These are phyloP conservation scores for Jimgerdemannia lactiflua DNA, from an alignment of 192 early-diverging fungal genomes.

Conservation along the genomic window DNA sequence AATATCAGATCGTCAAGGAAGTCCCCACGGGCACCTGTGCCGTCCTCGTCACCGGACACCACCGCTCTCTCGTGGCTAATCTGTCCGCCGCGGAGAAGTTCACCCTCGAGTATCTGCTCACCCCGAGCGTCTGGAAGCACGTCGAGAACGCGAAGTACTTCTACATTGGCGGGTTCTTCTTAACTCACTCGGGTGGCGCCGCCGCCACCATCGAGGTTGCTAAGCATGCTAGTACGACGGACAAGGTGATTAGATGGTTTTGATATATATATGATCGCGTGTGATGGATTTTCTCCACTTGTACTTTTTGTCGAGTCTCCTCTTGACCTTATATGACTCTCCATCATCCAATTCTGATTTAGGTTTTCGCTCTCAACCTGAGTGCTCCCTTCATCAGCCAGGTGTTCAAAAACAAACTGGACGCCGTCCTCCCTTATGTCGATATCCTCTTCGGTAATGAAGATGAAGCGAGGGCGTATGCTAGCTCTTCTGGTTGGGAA, in stretches of 20 bases:
- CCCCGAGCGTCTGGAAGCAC: constrained; percentile 79
- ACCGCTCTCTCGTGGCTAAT: constrained; percentile 91
- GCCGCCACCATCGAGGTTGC: constrained; percentile 82
- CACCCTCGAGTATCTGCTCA: constrained; percentile 40
- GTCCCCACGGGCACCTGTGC: constrained; percentile 95
- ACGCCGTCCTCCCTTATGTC: constrained; percentile 79
- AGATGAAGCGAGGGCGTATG: constrained; percentile 87
- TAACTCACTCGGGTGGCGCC: constrained; percentile 78
- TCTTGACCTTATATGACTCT: too few species aligned
- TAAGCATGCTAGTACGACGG: constrained; percentile 79
- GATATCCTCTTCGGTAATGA: constrained; percentile 98
- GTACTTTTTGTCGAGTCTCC: too few species aligned
- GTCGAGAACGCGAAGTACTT: constrained; percentile 87
- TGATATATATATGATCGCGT: not conserved
- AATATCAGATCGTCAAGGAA: constrained; percentile 78
- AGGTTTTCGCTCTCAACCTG: constrained; percentile 87
- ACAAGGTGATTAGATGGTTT: constrained; percentile 53
- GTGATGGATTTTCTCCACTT: not conserved
- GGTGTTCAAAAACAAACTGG: constrained; percentile 77
- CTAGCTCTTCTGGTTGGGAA: constrained; percentile 65
- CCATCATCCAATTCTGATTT: not conserved
- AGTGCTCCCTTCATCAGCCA: constrained; percentile 94
- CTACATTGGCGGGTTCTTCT: constrained; percentile 95
- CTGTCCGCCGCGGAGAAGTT: constrained; percentile 93
- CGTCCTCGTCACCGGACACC: constrained; percentile 86